Conservation (phyloP, 2,329 filamentous ascomycete species). For the Hymenoscyphus scutula region DNA sequence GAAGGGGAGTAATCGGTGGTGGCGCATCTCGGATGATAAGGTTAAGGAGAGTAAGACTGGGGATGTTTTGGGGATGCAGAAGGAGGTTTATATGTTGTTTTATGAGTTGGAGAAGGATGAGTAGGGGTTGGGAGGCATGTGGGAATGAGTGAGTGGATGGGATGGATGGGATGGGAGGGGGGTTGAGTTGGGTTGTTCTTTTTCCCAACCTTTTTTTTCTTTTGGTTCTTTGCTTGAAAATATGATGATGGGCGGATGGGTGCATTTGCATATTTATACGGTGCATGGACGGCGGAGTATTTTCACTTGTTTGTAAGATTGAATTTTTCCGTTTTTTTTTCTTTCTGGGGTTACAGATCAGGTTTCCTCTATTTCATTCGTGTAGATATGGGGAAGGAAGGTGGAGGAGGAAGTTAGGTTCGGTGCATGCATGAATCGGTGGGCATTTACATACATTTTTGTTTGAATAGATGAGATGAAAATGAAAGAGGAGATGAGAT, state of each 20-base stretch:
- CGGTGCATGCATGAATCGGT: not conserved
- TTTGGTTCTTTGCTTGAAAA: not conserved
- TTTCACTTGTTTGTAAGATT: not conserved
- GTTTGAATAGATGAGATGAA: not conserved
- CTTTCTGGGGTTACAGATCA: not conserved
- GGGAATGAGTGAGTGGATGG: not conserved
- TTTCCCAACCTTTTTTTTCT: too few relatives aligned
- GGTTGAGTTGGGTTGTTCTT: too few relatives aligned
- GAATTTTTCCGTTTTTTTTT: not conserved
- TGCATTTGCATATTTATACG: not conserved
- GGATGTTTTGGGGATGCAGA: conserved; percentile 90
- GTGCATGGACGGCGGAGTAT: not conserved
- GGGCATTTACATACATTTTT: not conserved
- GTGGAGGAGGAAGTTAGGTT: not conserved
- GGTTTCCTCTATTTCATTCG: not conserved
- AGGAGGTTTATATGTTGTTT: conserved; percentile 93
- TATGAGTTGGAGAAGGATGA: conserved; percentile 68
- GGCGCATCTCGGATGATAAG: conserved; percentile 97
- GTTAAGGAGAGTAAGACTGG: conserved; percentile 90
- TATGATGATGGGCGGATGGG: not conserved
- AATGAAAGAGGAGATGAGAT: not conserved
- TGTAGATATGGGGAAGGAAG: not conserved
- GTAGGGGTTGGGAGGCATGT: not conserved
- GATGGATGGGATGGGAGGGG: not conserved
- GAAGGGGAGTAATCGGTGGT: conserved; percentile 72